Base-by-base conservation (phyloP, 2,329 filamentous ascomycete species). In the Colletotrichum euphorbiae region DNA sequence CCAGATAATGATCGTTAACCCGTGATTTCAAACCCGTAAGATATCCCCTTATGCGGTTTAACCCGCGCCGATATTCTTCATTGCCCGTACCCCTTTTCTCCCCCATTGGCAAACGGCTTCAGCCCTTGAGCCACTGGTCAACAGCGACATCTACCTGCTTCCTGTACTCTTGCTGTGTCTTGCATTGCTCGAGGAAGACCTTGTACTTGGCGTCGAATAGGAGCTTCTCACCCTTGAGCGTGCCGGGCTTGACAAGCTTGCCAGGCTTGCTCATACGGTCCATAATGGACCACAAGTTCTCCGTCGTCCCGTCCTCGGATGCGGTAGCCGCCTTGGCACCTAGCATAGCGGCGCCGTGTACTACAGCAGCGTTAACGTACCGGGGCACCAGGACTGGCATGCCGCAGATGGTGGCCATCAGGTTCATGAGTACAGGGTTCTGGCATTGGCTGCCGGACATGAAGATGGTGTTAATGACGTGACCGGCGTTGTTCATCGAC, bases 391-490 rank as follows among this genome's bases (percentile, higher is more conserved):
- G 83, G 19, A 99, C 95, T 1, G 95, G 95, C 90, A 97, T 94
- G 73, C 90, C 86, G 80, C 95, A 98, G 0, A 91, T 92, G 0
- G 94, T 96, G 13, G 96, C 94, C 74, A 99, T 91, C 15, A 99
- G 88, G 66, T 90, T 87, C 91, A 99, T 97, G 62, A 99, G 85
- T 69, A 98, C 89, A 38, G 91, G 89, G 80, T 99, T 99, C 81
- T 98, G 94, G 84, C 96, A 99, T 79, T 98, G 96, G 11, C 93
- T 97, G 69, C 96, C 96, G 4, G 93, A 97, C 96, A 99, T 98
- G 88, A 98, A 99, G 80, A 99, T 97, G 71, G 91, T 95, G 56
- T 87, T 90, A 78, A 99, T 94, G 73, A 87, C 84, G 81, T 99
- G 96, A 9, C 96, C 96, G 1, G 93, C 85, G 52, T 87, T 84